Evolutionary conservation across 495 filamentous ascomycete species (phyloP).

Genomic region (Penicillium ochrochloron): DNA sequence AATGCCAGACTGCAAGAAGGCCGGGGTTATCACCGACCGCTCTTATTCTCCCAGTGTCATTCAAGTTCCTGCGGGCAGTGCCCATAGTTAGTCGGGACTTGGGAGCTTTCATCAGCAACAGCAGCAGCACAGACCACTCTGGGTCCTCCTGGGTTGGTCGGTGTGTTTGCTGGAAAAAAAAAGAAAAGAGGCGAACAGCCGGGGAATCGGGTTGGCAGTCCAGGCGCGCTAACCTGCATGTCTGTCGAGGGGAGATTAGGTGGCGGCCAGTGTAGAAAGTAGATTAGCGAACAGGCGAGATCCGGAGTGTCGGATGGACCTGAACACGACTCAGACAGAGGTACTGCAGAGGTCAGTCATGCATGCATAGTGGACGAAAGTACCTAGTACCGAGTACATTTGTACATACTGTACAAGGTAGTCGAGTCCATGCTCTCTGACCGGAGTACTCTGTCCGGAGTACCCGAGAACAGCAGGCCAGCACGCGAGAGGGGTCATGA

Average conservation of each 20-base stretch:
- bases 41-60: not conserved
- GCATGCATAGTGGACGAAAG: slow-evolving; percentile 7
- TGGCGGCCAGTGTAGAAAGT: not conserved
- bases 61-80: not conserved
- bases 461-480: not conserved
- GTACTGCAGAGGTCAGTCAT: not conserved
- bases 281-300: slow-evolving; percentile 1
- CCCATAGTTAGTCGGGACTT: not conserved
- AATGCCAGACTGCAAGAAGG: slow-evolving; percentile 2
- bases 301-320: not conserved
- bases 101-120: not conserved
- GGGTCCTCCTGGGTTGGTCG: not conserved
- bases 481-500: not conserved
- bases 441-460: not conserved
- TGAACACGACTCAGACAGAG: not conserved
- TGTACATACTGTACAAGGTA: not conserved
- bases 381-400: slow-evolving; percentile 3
- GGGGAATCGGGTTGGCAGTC: not conserved
- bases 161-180: not conserved
- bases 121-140: slow-evolving; percentile 3
- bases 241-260: not conserved
- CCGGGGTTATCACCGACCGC: slow-evolving; percentile 6
- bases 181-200: not conserved
- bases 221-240: slow-evolving; percentile 5
- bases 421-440: not conserved